A percentile compares a stretch with the other conserved stretches of the same genome.
Conservation (phyloP, 225 moss, liverwort and hornwort species). For the Physcomitrellopsis africana region DNA sequence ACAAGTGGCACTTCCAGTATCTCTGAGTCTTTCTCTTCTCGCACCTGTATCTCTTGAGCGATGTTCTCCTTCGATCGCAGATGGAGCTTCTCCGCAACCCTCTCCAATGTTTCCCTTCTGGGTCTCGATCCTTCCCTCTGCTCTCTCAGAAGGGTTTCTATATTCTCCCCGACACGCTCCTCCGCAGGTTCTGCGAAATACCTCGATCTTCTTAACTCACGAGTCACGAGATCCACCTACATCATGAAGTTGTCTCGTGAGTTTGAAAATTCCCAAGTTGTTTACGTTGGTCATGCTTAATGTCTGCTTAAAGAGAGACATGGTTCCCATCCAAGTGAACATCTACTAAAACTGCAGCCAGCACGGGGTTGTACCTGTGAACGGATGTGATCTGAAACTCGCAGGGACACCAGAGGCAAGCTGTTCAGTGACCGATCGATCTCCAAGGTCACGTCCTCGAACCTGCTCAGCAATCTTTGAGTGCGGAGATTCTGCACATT, state of each 20-base stretch:
- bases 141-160: conserved; percentile 55
- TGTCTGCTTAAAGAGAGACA: background rate
- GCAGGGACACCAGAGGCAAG: conserved; percentile 57
- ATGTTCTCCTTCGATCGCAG: conserved; percentile 50
- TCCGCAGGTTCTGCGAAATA: conserved; percentile 58
- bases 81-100: conserved; percentile 52
- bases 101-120: conserved; percentile 47
- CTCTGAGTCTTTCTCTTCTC: background rate
- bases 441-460: conserved; percentile 61
- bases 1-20: background rate
- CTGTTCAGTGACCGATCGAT: conserved; percentile 63
- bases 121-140: conserved; percentile 50
- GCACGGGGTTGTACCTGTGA: conserved; percentile 50
- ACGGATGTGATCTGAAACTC: conserved; percentile 69
- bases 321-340: background rate
- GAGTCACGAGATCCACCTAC: conserved; percentile 68
- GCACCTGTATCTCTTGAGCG: conserved; percentile 39
- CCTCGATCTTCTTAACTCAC: conserved; percentile 63
- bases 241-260: conserved; percentile 28
- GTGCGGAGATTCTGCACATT: conserved; percentile 60
- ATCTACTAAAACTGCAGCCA: conserved; percentile 19
- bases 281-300: background rate
- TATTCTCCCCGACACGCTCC: conserved; percentile 50
- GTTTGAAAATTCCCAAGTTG: conserved; percentile 21
- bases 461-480: conserved; percentile 57